phyloP scores from a whole-genome alignment of 2,329 filamentous ascomycete genomes.

The Ceratocystis albifundus region DNA sequence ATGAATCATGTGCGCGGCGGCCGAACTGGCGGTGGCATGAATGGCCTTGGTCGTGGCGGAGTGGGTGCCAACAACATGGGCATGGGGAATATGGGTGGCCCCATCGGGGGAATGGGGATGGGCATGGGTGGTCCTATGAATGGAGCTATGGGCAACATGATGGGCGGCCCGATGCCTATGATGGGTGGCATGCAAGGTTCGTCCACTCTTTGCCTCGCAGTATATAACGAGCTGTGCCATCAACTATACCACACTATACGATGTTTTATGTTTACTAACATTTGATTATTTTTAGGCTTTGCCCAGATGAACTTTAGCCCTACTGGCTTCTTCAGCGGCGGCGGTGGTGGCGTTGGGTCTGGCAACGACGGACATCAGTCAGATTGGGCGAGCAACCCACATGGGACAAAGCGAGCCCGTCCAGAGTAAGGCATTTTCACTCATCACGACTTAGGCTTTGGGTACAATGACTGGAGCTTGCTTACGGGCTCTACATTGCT shows the following conservation, averaged over 20 bases:
- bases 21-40: conserved; percentile 37
- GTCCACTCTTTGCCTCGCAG: not conserved
- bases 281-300: conserved; percentile 23
- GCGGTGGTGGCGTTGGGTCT: conserved; percentile 34
- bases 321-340: conserved; percentile 50
- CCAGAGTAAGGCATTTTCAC: conserved; percentile 43
- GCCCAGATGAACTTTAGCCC: conserved; percentile 62
- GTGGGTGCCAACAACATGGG: conserved; percentile 37
- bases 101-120: conserved; percentile 28
- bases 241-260: too few species aligned
- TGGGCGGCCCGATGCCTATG: conserved; percentile 40
- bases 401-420: conserved; percentile 66
- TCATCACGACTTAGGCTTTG: not conserved
- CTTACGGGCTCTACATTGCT: too few species aligned
- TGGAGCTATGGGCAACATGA: conserved; percentile 30
- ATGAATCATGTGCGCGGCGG: conserved; percentile 35
- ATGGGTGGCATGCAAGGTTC: conserved; percentile 35
- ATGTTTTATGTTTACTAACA: not conserved
- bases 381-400: conserved; percentile 50
- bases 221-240: too few species aligned
- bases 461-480: too few species aligned
- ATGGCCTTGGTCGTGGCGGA: conserved; percentile 33
- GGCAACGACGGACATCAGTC: conserved; percentile 39
- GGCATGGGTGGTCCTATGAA: conserved; percentile 23
- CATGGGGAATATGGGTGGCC: conserved; percentile 47